A percentile compares a stretch with the other conserved stretches of the same genome.
These are phyloP conservation scores for Lolium multiflorum DNA, from an alignment of 176 grass and related monocot genomes.

Conservation along the genomic window DNA sequence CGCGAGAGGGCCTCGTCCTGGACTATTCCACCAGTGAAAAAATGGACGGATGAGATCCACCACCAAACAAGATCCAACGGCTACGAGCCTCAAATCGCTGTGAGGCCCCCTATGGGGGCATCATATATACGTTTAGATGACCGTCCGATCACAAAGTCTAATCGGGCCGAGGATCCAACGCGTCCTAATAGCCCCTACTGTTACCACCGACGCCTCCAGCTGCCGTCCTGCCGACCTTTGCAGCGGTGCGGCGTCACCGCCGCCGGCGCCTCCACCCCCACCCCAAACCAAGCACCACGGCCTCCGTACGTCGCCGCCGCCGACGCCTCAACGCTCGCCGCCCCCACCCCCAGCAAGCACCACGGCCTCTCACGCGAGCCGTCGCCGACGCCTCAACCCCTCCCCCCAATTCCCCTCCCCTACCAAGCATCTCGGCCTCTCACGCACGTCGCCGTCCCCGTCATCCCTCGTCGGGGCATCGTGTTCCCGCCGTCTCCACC, in stretches of 20 bases:
- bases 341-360: not conserved
- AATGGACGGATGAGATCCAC: too few species aligned
- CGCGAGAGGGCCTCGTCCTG: too few species aligned
- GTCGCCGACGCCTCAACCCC: not conserved
- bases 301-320: not conserved
- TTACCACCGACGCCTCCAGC: constrained; percentile 6
- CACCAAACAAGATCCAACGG: too few species aligned
- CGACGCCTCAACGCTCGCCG: not conserved
- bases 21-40: too few species aligned
- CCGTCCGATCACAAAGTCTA: too few species aligned
- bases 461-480: not conserved
- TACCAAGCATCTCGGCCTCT: not conserved
- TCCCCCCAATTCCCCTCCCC: not conserved
- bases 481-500: not conserved
- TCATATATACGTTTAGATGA: too few species aligned
- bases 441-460: not conserved
- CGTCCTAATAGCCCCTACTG: not conserved
- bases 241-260: not conserved
- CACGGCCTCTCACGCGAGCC: not conserved
- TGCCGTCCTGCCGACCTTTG: not conserved
- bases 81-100: too few species aligned
- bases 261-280: not conserved
- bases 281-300: not conserved
- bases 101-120: too few species aligned
- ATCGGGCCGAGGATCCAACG: not conserved